These are phyloP conservation scores for Carex parvula DNA, from an alignment of 176 grass and related monocot species.

Conservation along the genomic window DNA sequence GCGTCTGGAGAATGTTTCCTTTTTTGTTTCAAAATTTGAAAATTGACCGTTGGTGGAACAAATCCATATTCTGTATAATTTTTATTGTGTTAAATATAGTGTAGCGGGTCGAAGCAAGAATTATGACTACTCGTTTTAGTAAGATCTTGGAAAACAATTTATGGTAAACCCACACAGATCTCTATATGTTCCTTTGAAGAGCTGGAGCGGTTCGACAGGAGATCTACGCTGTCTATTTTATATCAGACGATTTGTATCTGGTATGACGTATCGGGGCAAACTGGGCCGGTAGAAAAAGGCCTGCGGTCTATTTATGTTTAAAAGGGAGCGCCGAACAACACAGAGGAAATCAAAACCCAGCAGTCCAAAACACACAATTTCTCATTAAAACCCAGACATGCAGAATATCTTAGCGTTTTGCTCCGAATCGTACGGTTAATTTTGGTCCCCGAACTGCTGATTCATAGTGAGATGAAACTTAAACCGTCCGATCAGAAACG, in stretches of 20 bases:
- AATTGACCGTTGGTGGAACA: constrained; percentile 49
- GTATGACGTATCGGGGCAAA: background rate
- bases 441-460: too few species aligned
- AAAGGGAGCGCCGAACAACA: too few species aligned
- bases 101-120: background rate
- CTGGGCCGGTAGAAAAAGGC: background rate
- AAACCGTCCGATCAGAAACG: too few species aligned
- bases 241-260: background rate
- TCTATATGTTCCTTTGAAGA: background rate
- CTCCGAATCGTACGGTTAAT: too few species aligned
- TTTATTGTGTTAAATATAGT: too few species aligned
- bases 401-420: too few species aligned
- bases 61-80: constrained; percentile 26
- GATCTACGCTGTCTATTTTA: background rate
- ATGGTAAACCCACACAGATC: background rate
- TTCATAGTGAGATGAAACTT: too few species aligned
- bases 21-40: constrained; percentile 25
- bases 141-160: background rate
- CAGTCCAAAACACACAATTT: too few species aligned
- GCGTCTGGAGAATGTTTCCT: background rate
- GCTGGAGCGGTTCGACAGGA: background rate
- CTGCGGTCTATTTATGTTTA: background rate
- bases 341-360: too few species aligned
- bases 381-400: too few species aligned
- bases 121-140: background rate